Evolutionary conservation across 345 rosid species (phyloP).

Genomic region (Limnanthes douglasii): DNA sequence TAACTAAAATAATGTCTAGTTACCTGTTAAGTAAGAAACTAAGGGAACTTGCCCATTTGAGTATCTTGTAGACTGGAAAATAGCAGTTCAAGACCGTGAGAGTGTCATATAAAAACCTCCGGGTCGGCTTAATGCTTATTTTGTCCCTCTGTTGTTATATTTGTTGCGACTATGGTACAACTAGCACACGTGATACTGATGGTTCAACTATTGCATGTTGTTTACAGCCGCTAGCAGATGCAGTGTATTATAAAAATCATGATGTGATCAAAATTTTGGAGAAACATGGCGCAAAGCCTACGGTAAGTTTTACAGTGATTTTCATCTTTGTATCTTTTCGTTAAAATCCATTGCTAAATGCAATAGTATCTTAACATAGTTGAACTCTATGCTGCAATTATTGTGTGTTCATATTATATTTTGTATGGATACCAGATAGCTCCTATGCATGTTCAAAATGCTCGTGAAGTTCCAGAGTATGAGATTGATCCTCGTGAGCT

Average conservation of each 20-base stretch:
- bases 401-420: background rate
- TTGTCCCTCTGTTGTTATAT: background rate
- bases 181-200: conserved; percentile 5
- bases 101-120: too few species aligned
- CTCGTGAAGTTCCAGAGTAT: conserved; percentile 68
- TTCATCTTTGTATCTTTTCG: background rate
- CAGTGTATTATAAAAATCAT: conserved; percentile 52
- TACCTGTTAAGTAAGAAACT: too few species aligned
- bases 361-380: too few species aligned
- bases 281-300: conserved; percentile 56
- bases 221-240: conserved; percentile 81
- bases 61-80: too few species aligned
- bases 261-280: conserved; percentile 64
- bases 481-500: conserved; percentile 66
- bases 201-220: conserved; percentile 10
- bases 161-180: background rate
- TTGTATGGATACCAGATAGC: conserved; percentile 29
- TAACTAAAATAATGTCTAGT: too few species aligned
- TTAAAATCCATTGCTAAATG: too few species aligned
- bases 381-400: too few species aligned
- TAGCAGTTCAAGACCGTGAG: too few species aligned
- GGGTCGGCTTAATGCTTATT: too few species aligned
- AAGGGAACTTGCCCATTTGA: too few species aligned
- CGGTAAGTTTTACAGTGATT: conserved; percentile 20
- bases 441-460: conserved; percentile 62